Base-by-base conservation (phyloP, 2,329 filamentous ascomycete species). In the Pseudopyricularia cyperi region DNA sequence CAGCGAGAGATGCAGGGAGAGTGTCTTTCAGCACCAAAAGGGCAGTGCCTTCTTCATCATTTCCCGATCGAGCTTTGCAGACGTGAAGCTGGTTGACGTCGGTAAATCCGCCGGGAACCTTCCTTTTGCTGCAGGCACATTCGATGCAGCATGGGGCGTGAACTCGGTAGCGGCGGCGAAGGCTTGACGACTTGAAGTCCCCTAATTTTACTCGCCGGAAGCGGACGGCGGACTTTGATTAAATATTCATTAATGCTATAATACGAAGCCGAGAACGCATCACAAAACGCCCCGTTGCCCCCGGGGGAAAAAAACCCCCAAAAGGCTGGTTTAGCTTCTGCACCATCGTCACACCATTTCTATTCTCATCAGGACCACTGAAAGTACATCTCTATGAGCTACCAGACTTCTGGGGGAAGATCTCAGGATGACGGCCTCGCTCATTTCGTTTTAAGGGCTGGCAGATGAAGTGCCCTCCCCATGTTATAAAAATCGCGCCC, bases 181-280 rank as follows among this genome's bases (percentile, higher is more conserved):
- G 32, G 32, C 12, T 33, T 33, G 12, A 33, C 12, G 32, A 33
- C 12, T 33, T 7, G 7, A 7, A 33, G 22, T n/a, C 22, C 37
- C 37, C 17, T 19, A 19, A 42, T 19, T 42, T 19, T 42, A 42
- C 37, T 47, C 32, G 42, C 42, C 52, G 52, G 52, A 53, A 47
- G 42, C 14, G n/a, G 17, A 14, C 44, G 32, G 52, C 48, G 48
- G 17, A 28, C n/a, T 47, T 53, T 53, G 32, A 53, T 53, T 53
- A 34, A 22, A 14, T 9, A 39, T 51, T 51, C 28, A 53, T 53
- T 50, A 51, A 47, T 17, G 14, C 19, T 30, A 4, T 35, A 53
- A 53, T 53, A 44, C 50, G 14, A 14, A 47, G 39, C 35, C 42
- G 34, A 15, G 3, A 47, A 42, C 8, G 22, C 37, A 42, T 42